These are phyloP conservation scores for Diutina rugosa DNA, from an alignment of 1,139 yeast genomes.

Conservation along the genomic window DNA sequence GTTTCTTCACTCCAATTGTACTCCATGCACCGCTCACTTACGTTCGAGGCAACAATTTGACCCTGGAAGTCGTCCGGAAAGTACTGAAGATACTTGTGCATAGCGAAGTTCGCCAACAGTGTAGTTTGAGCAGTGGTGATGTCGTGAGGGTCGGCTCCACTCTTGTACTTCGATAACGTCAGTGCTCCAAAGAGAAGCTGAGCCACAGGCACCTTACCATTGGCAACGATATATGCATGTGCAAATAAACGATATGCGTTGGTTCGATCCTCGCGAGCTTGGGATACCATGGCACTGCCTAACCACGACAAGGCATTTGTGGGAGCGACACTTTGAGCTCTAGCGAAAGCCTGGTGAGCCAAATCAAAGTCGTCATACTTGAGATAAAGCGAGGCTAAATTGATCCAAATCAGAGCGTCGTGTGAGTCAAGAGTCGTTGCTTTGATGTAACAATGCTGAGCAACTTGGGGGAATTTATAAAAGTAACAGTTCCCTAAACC, in stretches of 20 bases:
- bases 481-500: slow-evolving; percentile 65
- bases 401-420: slow-evolving; percentile 66
- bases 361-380: slow-evolving; percentile 55
- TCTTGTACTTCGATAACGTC: slow-evolving; percentile 31
- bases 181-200: slow-evolving; percentile 56
- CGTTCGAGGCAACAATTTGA: slow-evolving; percentile 38
- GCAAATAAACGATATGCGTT: slow-evolving; percentile 49
- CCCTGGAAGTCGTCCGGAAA: slow-evolving; percentile 56
- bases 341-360: slow-evolving; percentile 59
- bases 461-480: slow-evolving; percentile 48
- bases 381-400: slow-evolving; percentile 68
- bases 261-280: slow-evolving; percentile 39
- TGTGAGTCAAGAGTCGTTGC: slow-evolving; percentile 60
- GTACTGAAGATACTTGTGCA: slow-evolving; percentile 57
- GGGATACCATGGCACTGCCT: slow-evolving; percentile 66
- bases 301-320: slow-evolving; percentile 72
- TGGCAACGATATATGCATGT: slow-evolving; percentile 67
- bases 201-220: slow-evolving; percentile 60
- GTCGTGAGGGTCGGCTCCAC: slow-evolving; percentile 33
- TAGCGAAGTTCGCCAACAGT: slow-evolving; percentile 57
- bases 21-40: slow-evolving; percentile 63
- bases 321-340: slow-evolving; percentile 78
- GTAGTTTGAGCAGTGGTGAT: slow-evolving; percentile 51
- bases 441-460: slow-evolving; percentile 89
- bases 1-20: slow-evolving; percentile 40